phyloP scores from a whole-genome alignment of 441 rosid species.

The Arabidopsis hybrid region DNA sequence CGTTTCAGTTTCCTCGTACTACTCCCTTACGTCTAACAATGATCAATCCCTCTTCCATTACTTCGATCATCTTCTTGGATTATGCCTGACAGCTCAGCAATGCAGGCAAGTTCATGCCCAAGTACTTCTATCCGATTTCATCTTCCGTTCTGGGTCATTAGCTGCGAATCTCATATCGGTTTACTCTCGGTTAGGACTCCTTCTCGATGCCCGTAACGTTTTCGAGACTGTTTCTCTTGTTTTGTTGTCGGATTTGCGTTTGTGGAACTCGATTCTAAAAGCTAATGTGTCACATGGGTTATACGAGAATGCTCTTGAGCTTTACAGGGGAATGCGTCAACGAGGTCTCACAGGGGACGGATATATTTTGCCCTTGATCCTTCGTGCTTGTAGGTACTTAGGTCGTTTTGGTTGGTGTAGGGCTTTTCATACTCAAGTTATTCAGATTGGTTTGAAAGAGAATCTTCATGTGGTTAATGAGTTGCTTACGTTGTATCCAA shows the following conservation, averaged over 20 bases:
- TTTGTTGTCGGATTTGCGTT: conserved; percentile 48
- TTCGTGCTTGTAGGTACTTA: conserved; percentile 52
- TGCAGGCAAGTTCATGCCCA: conserved; percentile 56
- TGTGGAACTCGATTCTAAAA: conserved; percentile 69
- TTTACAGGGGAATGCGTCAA: conserved; percentile 60
- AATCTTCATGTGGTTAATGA: conserved; percentile 66
- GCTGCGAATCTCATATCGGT: conserved; percentile 55
- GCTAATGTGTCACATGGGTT: conserved; percentile 54
- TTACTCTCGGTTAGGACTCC: conserved; percentile 56
- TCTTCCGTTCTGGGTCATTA: conserved; percentile 53
- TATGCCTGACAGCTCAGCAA: conserved; percentile 47
- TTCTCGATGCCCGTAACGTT: conserved; percentile 54
- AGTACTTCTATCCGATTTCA: conserved; percentile 46
- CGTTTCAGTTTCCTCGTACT: conserved; percentile 25
- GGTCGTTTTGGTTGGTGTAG: conserved; percentile 45
- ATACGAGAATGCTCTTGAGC: conserved; percentile 48
- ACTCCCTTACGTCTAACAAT: conserved; percentile 21
- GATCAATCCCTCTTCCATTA: conserved; percentile 41
- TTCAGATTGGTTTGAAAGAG: conserved; percentile 55
- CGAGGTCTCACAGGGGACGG: conserved; percentile 61
- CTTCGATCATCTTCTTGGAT: conserved; percentile 53
- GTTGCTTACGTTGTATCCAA: conserved; percentile 63
- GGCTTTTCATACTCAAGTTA: conserved; percentile 54
- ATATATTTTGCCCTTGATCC: conserved; percentile 53
- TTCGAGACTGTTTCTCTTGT: conserved; percentile 52